Conservation (phyloP, 257 asterid species). For the Penstemon newberryi region DNA sequence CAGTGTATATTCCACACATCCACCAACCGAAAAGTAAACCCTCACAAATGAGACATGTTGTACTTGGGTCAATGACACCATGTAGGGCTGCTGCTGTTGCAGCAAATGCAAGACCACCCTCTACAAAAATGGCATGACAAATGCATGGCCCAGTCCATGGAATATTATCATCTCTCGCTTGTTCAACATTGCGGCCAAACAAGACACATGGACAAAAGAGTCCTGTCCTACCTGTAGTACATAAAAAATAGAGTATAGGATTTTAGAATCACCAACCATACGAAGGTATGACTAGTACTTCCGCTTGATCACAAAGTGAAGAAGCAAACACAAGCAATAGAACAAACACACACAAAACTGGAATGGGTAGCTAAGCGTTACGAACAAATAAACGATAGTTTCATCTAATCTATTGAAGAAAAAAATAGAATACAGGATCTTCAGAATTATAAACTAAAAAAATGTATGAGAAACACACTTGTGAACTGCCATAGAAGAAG, state of each 20-base stretch:
- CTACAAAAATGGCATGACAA: conserved; percentile 87
- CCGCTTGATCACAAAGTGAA: conserved; percentile 2
- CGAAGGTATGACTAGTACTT: background rate
- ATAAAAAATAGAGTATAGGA: conserved; percentile 17
- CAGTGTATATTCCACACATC: conserved; percentile 99
- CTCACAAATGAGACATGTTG: conserved; percentile 79
- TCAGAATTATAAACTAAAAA: too few relatives aligned
- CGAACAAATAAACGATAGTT: too few relatives aligned
- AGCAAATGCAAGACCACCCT: conserved; percentile 86
- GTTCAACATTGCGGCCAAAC: conserved; percentile 86
- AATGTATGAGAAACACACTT: too few relatives aligned
- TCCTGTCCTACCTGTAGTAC: conserved; percentile 71
- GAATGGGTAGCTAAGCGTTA: too few relatives aligned
- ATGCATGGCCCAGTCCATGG: conserved; percentile 92
- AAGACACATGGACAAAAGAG: conserved; percentile 95
- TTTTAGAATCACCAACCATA: conserved; percentile 17
- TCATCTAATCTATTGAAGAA: too few relatives aligned
- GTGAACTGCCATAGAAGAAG: too few relatives aligned
- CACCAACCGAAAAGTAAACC: conserved; percentile 98
- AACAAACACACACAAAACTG: background rate
- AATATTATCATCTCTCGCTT: conserved; percentile 69
- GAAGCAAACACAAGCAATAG: conserved; percentile 9
- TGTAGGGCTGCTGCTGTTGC: conserved; percentile 70
- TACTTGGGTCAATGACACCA: conserved; percentile 83
- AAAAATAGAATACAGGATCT: too few relatives aligned